A percentile compares a stretch with the other conserved stretches of the same genome.
These are phyloP conservation scores for Plasmopara muralis DNA, from an alignment of 352 stramenopile genomes.

Conservation along the genomic window DNA sequence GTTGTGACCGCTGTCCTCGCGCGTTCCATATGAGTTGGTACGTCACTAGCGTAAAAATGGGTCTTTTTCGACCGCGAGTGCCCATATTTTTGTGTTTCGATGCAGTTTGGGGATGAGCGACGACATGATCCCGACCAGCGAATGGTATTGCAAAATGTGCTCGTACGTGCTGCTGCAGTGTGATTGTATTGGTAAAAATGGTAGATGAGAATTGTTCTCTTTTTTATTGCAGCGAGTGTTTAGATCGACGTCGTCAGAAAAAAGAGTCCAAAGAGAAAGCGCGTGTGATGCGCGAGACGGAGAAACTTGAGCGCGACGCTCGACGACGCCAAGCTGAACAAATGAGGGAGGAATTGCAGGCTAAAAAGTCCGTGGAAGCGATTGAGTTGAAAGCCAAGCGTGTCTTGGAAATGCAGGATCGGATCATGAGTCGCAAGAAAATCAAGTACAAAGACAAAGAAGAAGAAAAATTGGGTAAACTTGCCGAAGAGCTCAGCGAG, in stretches of 20 bases:
- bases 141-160: conserved; percentile 88
- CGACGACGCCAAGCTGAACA: conserved; percentile 53
- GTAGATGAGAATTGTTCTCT: neutral
- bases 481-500: conserved; percentile 74
- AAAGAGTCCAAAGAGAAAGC: conserved; percentile 73
- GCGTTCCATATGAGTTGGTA: conserved; percentile 90
- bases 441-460: conserved; percentile 88
- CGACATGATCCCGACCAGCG: conserved; percentile 66
- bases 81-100: neutral
- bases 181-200: conserved; percentile 1
- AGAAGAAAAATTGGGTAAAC: conserved; percentile 74
- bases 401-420: conserved; percentile 83
- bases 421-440: conserved; percentile 81
- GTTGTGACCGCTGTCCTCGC: conserved; percentile 88
- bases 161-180: conserved; percentile 36
- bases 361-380: conserved; percentile 69
- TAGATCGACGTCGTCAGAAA: conserved; percentile 71
- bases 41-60: neutral
- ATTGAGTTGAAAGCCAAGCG: conserved; percentile 81
- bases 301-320: conserved; percentile 74
- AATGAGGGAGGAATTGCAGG: conserved; percentile 64
- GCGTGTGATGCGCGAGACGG: conserved; percentile 68
- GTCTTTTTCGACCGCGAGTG: conserved; percentile 1
- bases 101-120: conserved; percentile 69
- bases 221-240: conserved; percentile 44